Conservation (phyloP, 345 rosid genomes). For the Populus ilicifolia region DNA sequence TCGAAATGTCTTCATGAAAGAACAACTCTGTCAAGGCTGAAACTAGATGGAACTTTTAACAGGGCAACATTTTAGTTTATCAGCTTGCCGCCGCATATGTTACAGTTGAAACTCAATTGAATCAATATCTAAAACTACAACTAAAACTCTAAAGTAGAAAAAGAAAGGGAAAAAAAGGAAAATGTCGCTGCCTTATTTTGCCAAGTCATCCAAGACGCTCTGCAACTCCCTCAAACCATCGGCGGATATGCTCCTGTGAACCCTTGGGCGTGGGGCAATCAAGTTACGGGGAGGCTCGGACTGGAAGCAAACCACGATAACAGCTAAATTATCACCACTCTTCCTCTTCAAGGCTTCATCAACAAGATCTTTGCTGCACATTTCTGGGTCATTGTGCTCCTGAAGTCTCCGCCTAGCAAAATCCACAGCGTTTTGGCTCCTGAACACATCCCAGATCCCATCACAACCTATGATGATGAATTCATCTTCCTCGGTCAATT, state of each 20-base stretch:
- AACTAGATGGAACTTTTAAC: too few relatives aligned
- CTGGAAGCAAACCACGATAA: constrained; percentile 70
- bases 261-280: constrained; percentile 59
- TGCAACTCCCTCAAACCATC: constrained; percentile 75
- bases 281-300: constrained; percentile 63
- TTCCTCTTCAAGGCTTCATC: constrained; percentile 85
- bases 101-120: constrained; percentile 43
- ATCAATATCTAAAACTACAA: constrained; percentile 25
- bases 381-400: constrained; percentile 72
- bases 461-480: constrained; percentile 82
- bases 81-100: constrained; percentile 39
- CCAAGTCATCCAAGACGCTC: constrained; percentile 58
- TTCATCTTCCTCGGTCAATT: constrained; percentile 66
- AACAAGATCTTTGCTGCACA: constrained; percentile 70
- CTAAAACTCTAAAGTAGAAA: constrained; percentile 8
- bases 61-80: constrained; percentile 14
- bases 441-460: constrained; percentile 91
- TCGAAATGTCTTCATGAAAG: background rate
- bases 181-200: constrained; percentile 27
- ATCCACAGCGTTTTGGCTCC: constrained; percentile 84
- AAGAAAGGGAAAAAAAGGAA: background rate
- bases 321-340: constrained; percentile 75
- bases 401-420: constrained; percentile 81
- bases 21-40: background rate
- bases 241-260: constrained; percentile 67